Evolutionary conservation across 768 basidiomycete genomes (phyloP), one percentile per base, ranked within the genome.

Genomic region (Boletus insuetus): DNA sequence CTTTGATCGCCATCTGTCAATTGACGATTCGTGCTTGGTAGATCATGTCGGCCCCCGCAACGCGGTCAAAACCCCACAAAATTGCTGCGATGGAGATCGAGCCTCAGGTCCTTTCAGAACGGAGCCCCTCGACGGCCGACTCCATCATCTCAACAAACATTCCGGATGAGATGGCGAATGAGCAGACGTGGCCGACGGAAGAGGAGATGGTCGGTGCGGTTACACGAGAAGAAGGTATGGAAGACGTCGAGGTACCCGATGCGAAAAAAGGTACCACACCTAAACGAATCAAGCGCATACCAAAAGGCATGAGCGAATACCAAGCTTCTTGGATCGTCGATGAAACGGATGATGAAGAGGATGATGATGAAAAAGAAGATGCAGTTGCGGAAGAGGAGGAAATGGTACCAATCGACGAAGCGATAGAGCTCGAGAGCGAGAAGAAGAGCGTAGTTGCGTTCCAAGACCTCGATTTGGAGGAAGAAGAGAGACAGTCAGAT

Each of bases 101-200:
- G 60, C 76, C 87, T 1, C 68, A 72, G 24, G 39, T 70, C 3
- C 69, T 96, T 16, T 87, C 86, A 0, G 84, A 87, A 63, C 85
- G 87, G 0, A 75, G 82, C 48, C 64, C 77, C 1, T 78, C 82
- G 0, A 77, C 83, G 1, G 90, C 88, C 1, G 95, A 98, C 69
- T 94, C 94, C 7, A 74, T 98, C 46, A 81, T 91, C 13, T 94
- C 93, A 2, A 86, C 82, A 47, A 94, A 96, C 68, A 85, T 90
- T 22, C 91, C 89, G 5, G 94, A 98, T 64, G 86, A 91, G 53
- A 80, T 97, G 72, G 84, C 80, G 35, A 97, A 96, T 67, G 96
- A 99, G 64, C 96, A 99, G 70, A 99, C 96, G 0, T 98, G 96
- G 95, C 96, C 96, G 1, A 96, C 94, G 0, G 94, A 98, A 69